Conservation (phyloP, 192 early-diverging fungal species). For the Borealophlyctis nickersoniae region DNA sequence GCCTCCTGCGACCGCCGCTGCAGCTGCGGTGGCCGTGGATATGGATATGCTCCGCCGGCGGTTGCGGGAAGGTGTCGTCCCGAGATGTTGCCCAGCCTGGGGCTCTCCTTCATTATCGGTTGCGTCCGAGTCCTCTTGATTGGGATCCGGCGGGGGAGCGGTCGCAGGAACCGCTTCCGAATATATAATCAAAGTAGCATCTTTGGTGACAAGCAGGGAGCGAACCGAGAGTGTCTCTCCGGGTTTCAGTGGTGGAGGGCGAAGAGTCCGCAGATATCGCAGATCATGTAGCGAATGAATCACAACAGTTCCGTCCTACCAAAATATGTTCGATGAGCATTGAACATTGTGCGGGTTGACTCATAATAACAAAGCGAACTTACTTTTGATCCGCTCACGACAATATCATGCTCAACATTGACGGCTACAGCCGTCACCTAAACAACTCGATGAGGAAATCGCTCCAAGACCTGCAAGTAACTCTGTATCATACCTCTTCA, state of each 20-base stretch:
- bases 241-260: conserved; percentile 16
- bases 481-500: conserved; percentile 22
- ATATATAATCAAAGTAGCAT: conserved; percentile 24
- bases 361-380: background rate
- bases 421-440: conserved; percentile 38
- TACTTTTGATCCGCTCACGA: conserved; percentile 44
- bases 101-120: background rate
- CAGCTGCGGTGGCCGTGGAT: background rate
- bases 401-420: conserved; percentile 37
- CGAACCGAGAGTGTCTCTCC: conserved; percentile 18
- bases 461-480: background rate
- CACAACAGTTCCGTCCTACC: conserved; percentile 45
- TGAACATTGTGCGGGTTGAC: background rate
- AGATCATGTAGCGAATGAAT: conserved; percentile 37
- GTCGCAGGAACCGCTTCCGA: conserved; percentile 16
- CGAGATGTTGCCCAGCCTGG: background rate
- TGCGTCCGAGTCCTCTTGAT: background rate
- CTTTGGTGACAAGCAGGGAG: conserved; percentile 17
- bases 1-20: conserved; percentile 2
- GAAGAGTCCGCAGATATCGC: conserved; percentile 34
- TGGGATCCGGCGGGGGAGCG: background rate
- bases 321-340: background rate
- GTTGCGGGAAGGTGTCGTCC: background rate
- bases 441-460: background rate
- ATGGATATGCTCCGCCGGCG: background rate